Evolutionary conservation across 139 green algal genomes (phyloP), one percentile per base, ranked within the genome.

Genomic region (Chlamydomonas schloesseri): DNA sequence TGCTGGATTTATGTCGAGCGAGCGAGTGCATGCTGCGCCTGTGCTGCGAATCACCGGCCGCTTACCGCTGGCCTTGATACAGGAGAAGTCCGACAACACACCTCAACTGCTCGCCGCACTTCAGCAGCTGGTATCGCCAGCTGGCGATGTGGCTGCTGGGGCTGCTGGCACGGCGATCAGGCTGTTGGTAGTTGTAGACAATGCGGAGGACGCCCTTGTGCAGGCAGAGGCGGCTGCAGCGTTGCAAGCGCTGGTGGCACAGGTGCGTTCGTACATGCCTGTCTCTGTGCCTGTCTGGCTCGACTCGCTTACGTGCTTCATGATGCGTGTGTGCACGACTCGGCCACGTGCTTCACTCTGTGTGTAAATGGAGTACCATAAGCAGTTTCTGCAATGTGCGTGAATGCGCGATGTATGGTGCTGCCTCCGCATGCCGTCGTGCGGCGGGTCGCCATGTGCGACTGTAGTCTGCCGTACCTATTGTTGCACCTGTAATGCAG

Each of bases 141-240:
- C 73, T 4, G n/a, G 11, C 68, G 29, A 36, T 24, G 14, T 18
- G 1, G 68, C 21, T n/a, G n/a, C n/a, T n/a, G n/a, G n/a, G n/a
- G n/a, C n/a, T n/a, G n/a, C n/a, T n/a, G n/a, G n/a, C n/a, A n/a
- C n/a, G n/a, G n/a, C n/a, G n/a, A n/a, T n/a, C n/a, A n/a, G n/a
- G n/a, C n/a, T n/a, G 23, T 58, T 88, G 71, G 26, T 88, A 42
- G 57, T 87, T 24, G 82, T 88, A 42, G 82, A 88, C 60, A 83
- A 82, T 37, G 82, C 72, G 17, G 82, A 88, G 72, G 82, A 88
- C 46, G 31, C 72, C 1, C 58, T 83, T 60, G 34, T 31, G 33
- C 26, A 73, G 29, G 64, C 24, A 4, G 70, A 69, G 31, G 34
- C 29, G 28, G 53, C 71, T 0, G 71, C 67, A 15, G 71, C 53